Base-by-base conservation (phyloP, 371 early-diverging fungal species). In the Lichtheimia corymbifera region DNA sequence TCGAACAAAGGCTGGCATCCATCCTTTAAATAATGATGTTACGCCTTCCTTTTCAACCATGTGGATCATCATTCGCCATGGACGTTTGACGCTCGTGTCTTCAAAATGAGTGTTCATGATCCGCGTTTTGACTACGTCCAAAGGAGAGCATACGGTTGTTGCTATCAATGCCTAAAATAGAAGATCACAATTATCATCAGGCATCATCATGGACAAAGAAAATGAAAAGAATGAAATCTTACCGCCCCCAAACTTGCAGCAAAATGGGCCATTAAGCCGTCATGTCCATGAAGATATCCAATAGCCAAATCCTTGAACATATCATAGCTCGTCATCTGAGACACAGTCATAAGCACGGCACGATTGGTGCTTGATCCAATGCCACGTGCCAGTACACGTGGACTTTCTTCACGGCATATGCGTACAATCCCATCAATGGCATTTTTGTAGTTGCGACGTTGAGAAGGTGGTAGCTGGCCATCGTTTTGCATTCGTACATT, bases 81-180 rank as follows among this genome's bases (percentile, higher is more conserved):
- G 76, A 59, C 61, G 72, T 58, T 62, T 67, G 58, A 40, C 59
- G 53, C 18, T 50, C 3, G 27, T 13, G 45, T 67, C 70, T 35
- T 53, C 45, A 40, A 68, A 55, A 42, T 64, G 63, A n/a, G 82
- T 80, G 65, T 87, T 89, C 95, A 96, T 95, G 49, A 93, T 83
- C 25, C 95, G 86, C 0, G 94, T 94, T 74, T 96, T 96, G 52
- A 93, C 82, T 13, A 96, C 95, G 75, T 96, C 97, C 43, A 93
- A 74, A 17, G 94, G 93, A 6, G 92, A 88, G 49, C 90, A 91
- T 0, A 86, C 87, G 3, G 97, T 95, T 0, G 97, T 96, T 4
- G 95, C 93, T 13, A 95, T 88, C 18, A 96, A 79, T 30, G 92
- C 94, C 86, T 87, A 63, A 45, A 25, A 42, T 43, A 45, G 5